Evolutionary conservation across 306 rosid species (phyloP).

Genomic region (Prunus salicina): DNA sequence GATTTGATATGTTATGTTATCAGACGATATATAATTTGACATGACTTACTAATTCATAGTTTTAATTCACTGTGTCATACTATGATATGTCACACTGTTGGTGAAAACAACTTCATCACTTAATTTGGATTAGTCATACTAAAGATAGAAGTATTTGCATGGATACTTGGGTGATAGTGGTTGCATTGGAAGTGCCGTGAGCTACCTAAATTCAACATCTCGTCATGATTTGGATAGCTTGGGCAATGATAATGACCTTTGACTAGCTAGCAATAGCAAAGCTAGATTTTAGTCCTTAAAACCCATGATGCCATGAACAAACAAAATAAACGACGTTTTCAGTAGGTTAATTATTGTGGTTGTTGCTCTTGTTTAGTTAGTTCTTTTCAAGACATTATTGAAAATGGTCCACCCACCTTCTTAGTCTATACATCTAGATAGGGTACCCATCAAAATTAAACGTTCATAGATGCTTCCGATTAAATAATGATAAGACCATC

Average conservation of each 20-base stretch:
- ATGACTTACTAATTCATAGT: neutral
- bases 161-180: neutral
- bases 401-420: neutral
- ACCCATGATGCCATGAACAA: neutral
- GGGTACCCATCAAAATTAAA: neutral
- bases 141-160: conserved; percentile 4
- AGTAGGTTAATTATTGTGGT: neutral
- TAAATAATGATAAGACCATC: neutral
- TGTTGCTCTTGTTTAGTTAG: neutral
- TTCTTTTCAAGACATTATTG: neutral
- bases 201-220: neutral
- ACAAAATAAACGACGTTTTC: neutral
- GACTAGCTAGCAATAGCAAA: neutral
- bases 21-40: neutral
- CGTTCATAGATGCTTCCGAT: neutral
- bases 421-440: neutral
- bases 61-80: neutral
- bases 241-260: neutral
- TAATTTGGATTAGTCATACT: neutral
- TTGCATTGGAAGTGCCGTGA: neutral
- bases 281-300: neutral
- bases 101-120: neutral
- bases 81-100: neutral
- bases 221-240: neutral
- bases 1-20: neutral